These are phyloP conservation scores for Kodamaea derodonti DNA, from an alignment of 1,139 yeast species.

Conservation along the genomic window DNA sequence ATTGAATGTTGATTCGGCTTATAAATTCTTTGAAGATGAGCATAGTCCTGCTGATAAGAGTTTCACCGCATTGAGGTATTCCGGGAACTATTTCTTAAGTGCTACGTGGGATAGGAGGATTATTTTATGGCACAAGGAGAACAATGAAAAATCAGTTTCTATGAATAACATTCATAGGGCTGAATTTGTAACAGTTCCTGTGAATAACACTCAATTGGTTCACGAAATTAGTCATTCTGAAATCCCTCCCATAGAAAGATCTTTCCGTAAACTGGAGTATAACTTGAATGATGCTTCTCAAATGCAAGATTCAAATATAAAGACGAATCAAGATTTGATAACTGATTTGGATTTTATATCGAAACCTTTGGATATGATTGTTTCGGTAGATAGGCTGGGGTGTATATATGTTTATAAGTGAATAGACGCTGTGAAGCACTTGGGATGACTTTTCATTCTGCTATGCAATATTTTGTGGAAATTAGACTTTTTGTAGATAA, in stretches of 20 bases:
- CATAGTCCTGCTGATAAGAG: conserved; percentile 9
- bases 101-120: conserved; percentile 27
- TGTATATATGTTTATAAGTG: conserved; percentile 53
- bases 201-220: conserved; percentile 3
- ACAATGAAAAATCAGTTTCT: conserved; percentile 23
- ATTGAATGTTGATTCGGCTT: conserved; percentile 9
- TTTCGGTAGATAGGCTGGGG: conserved; percentile 65
- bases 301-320: conserved; percentile 7
- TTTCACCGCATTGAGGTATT: conserved; percentile 13
- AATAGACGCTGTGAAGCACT: no score
- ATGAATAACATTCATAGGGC: conserved; percentile 12
- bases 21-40: conserved; percentile 9
- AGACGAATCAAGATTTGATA: conserved; percentile 44
- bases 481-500: no score
- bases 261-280: conserved; percentile 8
- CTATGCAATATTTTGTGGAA: no score
- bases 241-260: neutral
- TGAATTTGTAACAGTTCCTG: conserved; percentile 6
- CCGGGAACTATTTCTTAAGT: conserved; percentile 19
- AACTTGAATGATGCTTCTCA: conserved; percentile 6
- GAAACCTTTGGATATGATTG: conserved; percentile 57
- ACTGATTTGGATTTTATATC: conserved; percentile 44
- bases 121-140: conserved; percentile 30
- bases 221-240: conserved; percentile 6
- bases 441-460: no score